Percentiles rank a stretch among this genome's conserved stretches.
Evolutionary conservation across 306 rosid genomes (phyloP).

Genomic region (Citrullus amarus): DNA sequence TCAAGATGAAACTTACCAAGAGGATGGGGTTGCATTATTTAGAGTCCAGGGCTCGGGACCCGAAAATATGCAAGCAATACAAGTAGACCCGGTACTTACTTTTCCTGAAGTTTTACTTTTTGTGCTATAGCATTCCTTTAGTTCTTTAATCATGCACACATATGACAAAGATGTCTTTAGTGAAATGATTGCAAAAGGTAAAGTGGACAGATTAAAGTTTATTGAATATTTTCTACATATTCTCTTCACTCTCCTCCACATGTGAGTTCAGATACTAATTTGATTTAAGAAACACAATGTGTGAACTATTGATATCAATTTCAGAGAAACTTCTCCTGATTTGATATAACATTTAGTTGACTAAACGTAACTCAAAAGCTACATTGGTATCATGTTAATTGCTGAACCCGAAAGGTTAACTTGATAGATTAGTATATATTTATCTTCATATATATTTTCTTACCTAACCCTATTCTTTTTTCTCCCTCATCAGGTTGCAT

Average conservation of each 20-base stretch:
- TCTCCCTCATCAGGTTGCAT: conserved; percentile 45
- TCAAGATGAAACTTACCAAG: conserved; percentile 74
- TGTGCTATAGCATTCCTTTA: not conserved
- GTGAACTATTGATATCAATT: not conserved
- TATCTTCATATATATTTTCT: not conserved
- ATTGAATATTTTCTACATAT: not conserved
- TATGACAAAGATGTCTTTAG: not conserved
- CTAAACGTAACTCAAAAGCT: not conserved
- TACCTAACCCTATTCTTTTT: conserved; percentile 1
- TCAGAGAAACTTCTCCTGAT: not conserved
- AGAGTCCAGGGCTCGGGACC: conserved; percentile 96
- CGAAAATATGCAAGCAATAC: conserved; percentile 98
- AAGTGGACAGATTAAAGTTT: not conserved
- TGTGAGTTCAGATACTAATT: not conserved
- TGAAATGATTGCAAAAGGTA: not conserved
- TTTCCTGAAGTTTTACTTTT: not conserved
- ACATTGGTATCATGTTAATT: not conserved
- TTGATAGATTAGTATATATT: not conserved
- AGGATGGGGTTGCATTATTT: conserved; percentile 71
- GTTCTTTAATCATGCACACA: not conserved
- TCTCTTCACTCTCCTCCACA: not conserved
- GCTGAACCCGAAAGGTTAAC: not conserved
- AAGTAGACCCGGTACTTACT: conserved; percentile 62
- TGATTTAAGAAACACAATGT: not conserved
- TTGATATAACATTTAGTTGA: not conserved